Conservation (phyloP, 2,329 filamentous ascomycete species). For the Aureobasidium uvarum region DNA sequence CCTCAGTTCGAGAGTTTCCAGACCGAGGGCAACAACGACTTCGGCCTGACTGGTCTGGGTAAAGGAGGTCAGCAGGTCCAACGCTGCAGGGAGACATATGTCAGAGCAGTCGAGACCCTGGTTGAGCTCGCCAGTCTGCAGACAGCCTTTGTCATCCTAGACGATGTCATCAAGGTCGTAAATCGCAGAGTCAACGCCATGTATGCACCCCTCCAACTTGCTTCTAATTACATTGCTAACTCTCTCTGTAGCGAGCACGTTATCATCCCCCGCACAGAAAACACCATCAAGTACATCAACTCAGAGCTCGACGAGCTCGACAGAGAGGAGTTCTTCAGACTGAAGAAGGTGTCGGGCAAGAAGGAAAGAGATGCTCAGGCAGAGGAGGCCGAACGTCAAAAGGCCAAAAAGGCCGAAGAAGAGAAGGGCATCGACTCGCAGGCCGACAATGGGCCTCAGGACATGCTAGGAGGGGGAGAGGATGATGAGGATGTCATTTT, state of each 20-base stretch:
- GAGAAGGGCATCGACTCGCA: slow-evolving; percentile 27
- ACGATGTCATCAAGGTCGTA: slow-evolving; percentile 99
- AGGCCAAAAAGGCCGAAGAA: slow-evolving; percentile 29
- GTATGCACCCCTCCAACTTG: slow-evolving; percentile 50
- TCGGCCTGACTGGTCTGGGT: slow-evolving; percentile 89
- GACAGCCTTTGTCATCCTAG: slow-evolving; percentile 96
- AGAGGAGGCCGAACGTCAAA: slow-evolving; percentile 37
- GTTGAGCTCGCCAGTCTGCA: slow-evolving; percentile 94
- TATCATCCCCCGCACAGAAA: slow-evolving; percentile 96
- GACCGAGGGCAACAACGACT: slow-evolving; percentile 89
- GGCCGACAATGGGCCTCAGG: slow-evolving; percentile 32
- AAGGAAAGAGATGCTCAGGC: slow-evolving; percentile 55
- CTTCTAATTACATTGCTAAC: slow-evolving; percentile 29
- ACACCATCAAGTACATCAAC: slow-evolving; percentile 99
- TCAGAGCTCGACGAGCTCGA: slow-evolving; percentile 97
- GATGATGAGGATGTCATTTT: slow-evolving; percentile 38
- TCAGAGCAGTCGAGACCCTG: slow-evolving; percentile 88
- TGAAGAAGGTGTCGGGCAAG: slow-evolving; percentile 87
- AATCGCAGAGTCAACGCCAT: slow-evolving; percentile 98
- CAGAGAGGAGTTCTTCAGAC: slow-evolving; percentile 93
- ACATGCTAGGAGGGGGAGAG: slow-evolving; percentile 40
- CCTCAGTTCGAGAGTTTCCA: slow-evolving; percentile 91
- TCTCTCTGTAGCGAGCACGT: slow-evolving; percentile 68
- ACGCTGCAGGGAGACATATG: slow-evolving; percentile 91
- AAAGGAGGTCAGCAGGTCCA: slow-evolving; percentile 98